Percentiles rank a stretch among this genome's conserved stretches.
These are phyloP conservation scores for Hyaloperonospora arabidopsidis DNA, from an alignment of 352 stramenopile genomes.

Conservation along the genomic window DNA sequence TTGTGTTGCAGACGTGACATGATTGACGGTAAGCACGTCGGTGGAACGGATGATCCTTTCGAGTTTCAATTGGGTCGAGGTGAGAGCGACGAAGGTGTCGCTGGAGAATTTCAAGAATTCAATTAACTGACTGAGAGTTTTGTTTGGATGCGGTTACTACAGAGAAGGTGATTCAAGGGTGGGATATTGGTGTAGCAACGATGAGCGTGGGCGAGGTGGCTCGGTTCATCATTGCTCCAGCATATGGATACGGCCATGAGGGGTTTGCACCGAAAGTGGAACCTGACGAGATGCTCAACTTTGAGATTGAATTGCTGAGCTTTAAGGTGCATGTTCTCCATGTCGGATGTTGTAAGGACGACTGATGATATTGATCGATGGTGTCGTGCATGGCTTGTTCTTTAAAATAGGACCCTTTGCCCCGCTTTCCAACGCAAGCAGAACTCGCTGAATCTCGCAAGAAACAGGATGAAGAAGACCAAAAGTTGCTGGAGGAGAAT, in stretches of 20 bases:
- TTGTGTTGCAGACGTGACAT: conserved; percentile 48
- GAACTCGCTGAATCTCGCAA: conserved; percentile 76
- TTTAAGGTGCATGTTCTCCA: conserved; percentile 45
- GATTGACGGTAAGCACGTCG: conserved; percentile 72
- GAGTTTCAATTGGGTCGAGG: conserved; percentile 78
- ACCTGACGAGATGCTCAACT: conserved; percentile 78
- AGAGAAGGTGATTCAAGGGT: conserved; percentile 84
- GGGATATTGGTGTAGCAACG: conserved; percentile 76
- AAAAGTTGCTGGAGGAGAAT: conserved; percentile 81
- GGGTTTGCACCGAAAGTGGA: conserved; percentile 81
- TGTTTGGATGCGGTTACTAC: not conserved
- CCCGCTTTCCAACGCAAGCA: conserved; percentile 74
- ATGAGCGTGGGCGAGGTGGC: conserved; percentile 73
- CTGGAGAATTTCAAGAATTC: not conserved
- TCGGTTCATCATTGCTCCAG: conserved; percentile 75
- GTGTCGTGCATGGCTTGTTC: not conserved
- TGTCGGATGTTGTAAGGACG: not conserved
- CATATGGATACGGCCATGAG: conserved; percentile 73
- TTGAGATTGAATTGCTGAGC: conserved; percentile 76
- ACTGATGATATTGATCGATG: conserved; percentile 3
- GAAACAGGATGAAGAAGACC: conserved; percentile 75
- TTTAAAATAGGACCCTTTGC: conserved; percentile 48
- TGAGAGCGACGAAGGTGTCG: conserved; percentile 15
- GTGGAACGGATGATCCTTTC: conserved; percentile 76
- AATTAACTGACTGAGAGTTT: not conserved